Base-by-base conservation (phyloP, 805 yeast species). In the Cyberlindnera petersonii region DNA sequence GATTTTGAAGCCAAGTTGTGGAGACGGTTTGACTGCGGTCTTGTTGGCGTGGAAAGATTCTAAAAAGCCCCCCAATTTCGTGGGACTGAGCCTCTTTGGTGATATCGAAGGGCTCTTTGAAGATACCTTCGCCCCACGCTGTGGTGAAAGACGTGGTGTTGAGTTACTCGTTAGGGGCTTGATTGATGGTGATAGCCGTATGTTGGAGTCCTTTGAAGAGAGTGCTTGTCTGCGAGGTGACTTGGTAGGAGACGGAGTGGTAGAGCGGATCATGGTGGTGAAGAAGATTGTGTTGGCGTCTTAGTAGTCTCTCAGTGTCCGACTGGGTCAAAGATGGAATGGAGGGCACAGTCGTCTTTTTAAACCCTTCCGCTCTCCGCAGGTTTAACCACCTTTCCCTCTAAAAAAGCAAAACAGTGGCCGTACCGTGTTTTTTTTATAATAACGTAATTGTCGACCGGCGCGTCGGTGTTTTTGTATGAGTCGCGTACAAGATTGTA, bases 141-240 rank as follows among this genome's bases (percentile, higher is more conserved):
- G 19, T 13, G 47, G 48, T 6, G 48, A 48, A 26, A 39, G 45
- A 18, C 43, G 48, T 1, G 52, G 48, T 3, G 50, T 48, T 15
- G 38, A 23, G 24, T 23, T 22, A 15, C 30, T 34, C n/a, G 43
- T 23, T 16, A 43, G 42, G 8, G 43, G 37, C 32, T 38, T 36
- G 22, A 37, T 37, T 22, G n/a, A 9, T 4, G 41, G 43, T 9
- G 47, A 32, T 20, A 36, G 43, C 32, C 49, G 46, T 31, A 48
- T 39, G 43, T 53, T 55, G 42, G 46, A 22, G 34, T 55, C 59
- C 34, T 52, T 55, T 8, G 54, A 49, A 6, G 55, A 46, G 14
- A 55, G 49, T 0, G 55, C 54, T 19, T 34, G 40, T 43, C 59
- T 51, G 37, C 34, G 47, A 18, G 55, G 53, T 9, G 49, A 43